Evolutionary conservation across 257 asterid genomes (phyloP).

Genomic region (Verbena officinalis): DNA sequence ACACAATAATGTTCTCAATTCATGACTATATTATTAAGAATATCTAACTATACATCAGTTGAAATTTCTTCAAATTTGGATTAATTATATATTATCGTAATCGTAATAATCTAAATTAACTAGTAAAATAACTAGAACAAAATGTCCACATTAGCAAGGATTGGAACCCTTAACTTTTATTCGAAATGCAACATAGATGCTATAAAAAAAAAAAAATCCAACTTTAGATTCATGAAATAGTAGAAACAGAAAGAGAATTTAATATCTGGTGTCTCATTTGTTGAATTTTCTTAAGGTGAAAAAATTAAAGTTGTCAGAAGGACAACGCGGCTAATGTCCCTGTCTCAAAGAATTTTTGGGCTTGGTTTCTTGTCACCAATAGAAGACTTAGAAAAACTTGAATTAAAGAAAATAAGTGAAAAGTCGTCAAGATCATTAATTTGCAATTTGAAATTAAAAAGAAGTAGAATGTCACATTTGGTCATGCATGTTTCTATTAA

Average conservation of each 20-base stretch:
- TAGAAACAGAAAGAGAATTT: neutral
- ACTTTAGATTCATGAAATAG: no score
- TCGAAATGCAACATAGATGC: no score
- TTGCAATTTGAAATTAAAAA: neutral
- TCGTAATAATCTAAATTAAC: no score
- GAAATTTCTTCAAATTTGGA: neutral
- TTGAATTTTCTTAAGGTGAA: neutral
- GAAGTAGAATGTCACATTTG: neutral
- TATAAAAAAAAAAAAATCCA: no score
- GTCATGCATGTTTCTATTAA: neutral
- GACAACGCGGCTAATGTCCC: neutral
- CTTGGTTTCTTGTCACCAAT: conserved; percentile 24
- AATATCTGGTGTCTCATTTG: neutral
- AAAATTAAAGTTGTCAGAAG: neutral
- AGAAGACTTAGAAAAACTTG: conserved; percentile 23
- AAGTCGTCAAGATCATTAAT: neutral
- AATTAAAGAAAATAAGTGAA: neutral
- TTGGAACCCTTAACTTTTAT: no score
- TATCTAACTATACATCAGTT: neutral
- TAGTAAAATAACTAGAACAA: no score
- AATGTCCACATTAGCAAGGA: no score
- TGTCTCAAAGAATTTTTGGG: conserved; percentile 24
- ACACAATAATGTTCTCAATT: conserved; percentile 5
- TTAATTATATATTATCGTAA: no score
- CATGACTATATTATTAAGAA: neutral